Conservation (phyloP, 2,329 filamentous ascomycete genomes). For the Aspergillus sp. region DNA sequence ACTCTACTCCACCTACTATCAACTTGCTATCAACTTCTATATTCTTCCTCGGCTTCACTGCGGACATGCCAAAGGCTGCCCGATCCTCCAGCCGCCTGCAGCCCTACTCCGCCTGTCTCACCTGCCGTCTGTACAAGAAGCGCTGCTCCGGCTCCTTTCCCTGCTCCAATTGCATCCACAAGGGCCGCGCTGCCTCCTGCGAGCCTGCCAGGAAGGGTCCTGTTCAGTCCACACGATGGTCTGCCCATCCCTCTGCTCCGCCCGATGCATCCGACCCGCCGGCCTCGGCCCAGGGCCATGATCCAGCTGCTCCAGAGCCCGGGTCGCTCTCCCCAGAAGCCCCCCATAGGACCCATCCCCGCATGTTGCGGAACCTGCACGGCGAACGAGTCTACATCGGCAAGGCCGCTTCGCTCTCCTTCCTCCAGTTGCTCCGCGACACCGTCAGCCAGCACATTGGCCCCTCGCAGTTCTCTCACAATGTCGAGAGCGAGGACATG, state of each 20-base stretch:
- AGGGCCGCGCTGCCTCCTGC: slow-evolving; percentile 33
- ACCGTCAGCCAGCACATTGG: slow-evolving; percentile 41
- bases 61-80: no score
- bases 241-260: no score
- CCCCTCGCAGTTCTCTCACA: slow-evolving; percentile 46
- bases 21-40: no score
- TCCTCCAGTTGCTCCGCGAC: slow-evolving; percentile 46
- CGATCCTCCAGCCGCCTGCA: slow-evolving; percentile 42
- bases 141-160: slow-evolving; percentile 42
- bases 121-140: slow-evolving; percentile 44
- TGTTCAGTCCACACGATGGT: slow-evolving; percentile 6
- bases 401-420: slow-evolving; percentile 39
- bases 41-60: no score
- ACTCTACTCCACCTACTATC: no score
- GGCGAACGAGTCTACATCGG: slow-evolving; percentile 39
- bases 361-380: slow-evolving; percentile 44
- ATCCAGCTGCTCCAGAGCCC: slow-evolving; percentile 3
- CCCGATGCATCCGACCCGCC: background rate
- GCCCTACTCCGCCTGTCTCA: slow-evolving; percentile 40
- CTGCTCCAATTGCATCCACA: slow-evolving; percentile 39
- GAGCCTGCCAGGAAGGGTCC: slow-evolving; percentile 23
- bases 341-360: slow-evolving; percentile 21
- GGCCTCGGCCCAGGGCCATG: slow-evolving; percentile 5
- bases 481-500: slow-evolving; percentile 43
- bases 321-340: slow-evolving; percentile 19